phyloP scores from a whole-genome alignment of 2,329 filamentous ascomycete species.

The Penicillium sp. region DNA sequence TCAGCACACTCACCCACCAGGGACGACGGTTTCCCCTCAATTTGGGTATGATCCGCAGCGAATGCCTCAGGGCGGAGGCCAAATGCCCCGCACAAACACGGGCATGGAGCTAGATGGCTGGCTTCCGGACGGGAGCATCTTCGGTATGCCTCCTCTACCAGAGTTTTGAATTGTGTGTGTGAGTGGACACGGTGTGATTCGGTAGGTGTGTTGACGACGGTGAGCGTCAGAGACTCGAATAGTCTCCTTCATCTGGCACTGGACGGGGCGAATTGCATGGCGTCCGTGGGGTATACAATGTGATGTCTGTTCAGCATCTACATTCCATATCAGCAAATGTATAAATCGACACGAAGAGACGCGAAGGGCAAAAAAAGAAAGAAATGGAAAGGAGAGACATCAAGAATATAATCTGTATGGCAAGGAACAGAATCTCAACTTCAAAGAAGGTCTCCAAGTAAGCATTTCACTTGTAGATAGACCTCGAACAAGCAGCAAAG shows the following conservation, averaged over 20 bases:
- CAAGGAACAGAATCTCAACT: background rate
- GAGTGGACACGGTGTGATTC: background rate
- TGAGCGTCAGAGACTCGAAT: background rate
- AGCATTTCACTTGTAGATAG: background rate
- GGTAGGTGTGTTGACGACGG: background rate
- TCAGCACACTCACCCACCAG: conserved; percentile 22
- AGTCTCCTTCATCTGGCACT: background rate
- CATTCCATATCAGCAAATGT: background rate
- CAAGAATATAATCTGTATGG: background rate
- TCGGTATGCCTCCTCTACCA: conserved; percentile 31
- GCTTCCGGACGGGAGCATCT: conserved; percentile 34
- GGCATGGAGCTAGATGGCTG: conserved; percentile 36
- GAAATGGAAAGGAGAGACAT: background rate
- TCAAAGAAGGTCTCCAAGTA: background rate
- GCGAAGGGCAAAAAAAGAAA: background rate
- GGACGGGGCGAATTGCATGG: background rate
- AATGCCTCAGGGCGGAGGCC: conserved; percentile 18
- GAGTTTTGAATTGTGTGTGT: conserved; percentile 23
- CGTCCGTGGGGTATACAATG: background rate
- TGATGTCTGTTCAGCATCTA: background rate
- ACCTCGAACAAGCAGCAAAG: background rate
- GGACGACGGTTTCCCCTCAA: conserved; percentile 23
- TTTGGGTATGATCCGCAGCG: conserved; percentile 28
- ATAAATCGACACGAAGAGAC: background rate
- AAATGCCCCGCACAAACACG: conserved; percentile 23